Evolutionary conservation across 129 eudicot genomes (phyloP), one percentile per base, ranked within the genome.

Genomic region (Sambucus nigra): DNA sequence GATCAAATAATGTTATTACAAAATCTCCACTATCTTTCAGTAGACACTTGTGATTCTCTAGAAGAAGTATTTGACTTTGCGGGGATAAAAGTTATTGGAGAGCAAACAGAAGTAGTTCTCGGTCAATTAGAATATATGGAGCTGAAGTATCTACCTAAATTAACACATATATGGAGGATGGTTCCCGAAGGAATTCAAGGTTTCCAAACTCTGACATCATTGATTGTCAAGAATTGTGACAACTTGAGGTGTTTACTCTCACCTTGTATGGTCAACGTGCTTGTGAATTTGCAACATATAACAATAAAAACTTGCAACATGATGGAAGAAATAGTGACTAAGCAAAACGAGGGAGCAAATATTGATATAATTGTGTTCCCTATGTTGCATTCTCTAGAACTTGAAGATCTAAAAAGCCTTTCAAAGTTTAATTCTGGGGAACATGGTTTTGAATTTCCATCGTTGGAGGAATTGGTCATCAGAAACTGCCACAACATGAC

Each of bases 391-490:
- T 7, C 7, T 32, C 15, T 55, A 41, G 12, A 55, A 10, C 60
- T 55, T 55, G 47, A 55, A 22, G 5, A 32, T 35, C 25, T 55
- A 20, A 19, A 15, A 2, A 35, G 26, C 29, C 60, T 55, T 19
- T 33, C 21, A 19, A 19, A 11, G 12, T 55, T 55, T 47, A 27
- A 29, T 19, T 35, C 46, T 33, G 47, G 27, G 47, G 20, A 20
- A 27, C 61, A 55, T 38, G 47, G 29, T 33, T 55, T 55, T 21
- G 61, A 55, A 38, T 55, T 55, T 19, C 60, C 61, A 35, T 41
- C 9, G 16, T 33, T 55, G 61, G 26, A 33, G 6, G 22, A 55
- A 7, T 17, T 35, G 47, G n/a, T 20, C 0, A 21, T 55, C 31
- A 33, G 7, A 33, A 41, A 38, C 15, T 55, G 48, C 48, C 47